Conservation (phyloP, 495 filamentous ascomycete species). For the Aspergillus asperescens region DNA sequence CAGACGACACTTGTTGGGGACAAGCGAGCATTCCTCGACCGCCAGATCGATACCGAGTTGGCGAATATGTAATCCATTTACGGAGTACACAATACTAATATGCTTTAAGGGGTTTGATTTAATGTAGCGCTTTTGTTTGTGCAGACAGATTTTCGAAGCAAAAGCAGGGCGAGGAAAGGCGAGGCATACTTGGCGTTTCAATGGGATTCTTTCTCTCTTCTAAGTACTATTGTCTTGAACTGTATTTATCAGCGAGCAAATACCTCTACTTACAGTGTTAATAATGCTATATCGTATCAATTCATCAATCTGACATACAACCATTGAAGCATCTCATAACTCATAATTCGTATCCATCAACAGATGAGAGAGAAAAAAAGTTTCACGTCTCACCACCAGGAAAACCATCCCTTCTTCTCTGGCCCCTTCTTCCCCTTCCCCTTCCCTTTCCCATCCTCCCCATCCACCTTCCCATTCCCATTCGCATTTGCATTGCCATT, state of each 20-base stretch:
- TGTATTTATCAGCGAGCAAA: conserved; percentile 10
- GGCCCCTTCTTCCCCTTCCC: not conserved
- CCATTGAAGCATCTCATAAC: not conserved
- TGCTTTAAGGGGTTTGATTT: not conserved
- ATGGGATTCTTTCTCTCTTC: not conserved
- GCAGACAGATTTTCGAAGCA: not conserved
- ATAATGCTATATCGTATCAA: not conserved
- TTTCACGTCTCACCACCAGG: conserved; percentile 38
- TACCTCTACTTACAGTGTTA: conserved; percentile 5
- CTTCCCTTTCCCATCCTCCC: conserved; percentile 1
- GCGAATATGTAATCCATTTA: conserved; percentile 94
- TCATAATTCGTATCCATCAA: not conserved
- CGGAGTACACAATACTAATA: too few species aligned
- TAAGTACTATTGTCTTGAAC: not conserved
- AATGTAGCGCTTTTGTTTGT: not conserved
- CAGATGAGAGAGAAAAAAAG: not conserved
- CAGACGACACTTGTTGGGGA: conserved; percentile 83
- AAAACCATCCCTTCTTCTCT: conserved; percentile 26
- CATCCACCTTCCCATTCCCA: not conserved
- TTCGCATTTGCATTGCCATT: not conserved
- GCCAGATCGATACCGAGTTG: conserved; percentile 86
- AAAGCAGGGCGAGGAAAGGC: not conserved
- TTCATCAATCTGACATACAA: not conserved
- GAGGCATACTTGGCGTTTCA: not conserved
- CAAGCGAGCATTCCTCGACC: conserved; percentile 76